Evolutionary conservation across 1,284 basidiomycete species (phyloP), one percentile per base, ranked within the genome.

Genomic region (Meira miltonrushii): DNA sequence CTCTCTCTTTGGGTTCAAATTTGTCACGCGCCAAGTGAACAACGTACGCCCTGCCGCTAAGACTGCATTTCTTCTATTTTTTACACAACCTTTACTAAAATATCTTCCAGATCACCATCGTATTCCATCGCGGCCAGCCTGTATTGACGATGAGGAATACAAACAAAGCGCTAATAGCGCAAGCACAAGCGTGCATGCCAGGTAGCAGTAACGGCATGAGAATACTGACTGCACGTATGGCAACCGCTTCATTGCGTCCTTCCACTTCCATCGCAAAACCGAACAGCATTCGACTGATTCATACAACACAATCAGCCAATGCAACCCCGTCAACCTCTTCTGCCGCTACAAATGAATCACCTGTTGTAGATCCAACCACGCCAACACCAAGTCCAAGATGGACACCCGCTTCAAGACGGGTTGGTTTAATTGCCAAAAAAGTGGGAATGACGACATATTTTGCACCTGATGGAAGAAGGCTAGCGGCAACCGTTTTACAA

Each of bases 361-460:
- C 28, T 33, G 8, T 33, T 4, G 28, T 33, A 38, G 47, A 25
- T 4, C 5, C 47, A 50, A 3, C 5, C 6, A 53, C 50, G 6
- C 19, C 50, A 33, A n/a, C 50, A 39, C 21, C 50, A 8, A n/a
- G 6, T n/a, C 3, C 50, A 13, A 17, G 50, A 64, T 97, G 93
- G 93, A 87, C 87, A 19, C 89, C 94, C 38, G 83, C 84, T 57
- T 92, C 92, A 4, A 84, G 89, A 66, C 87, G 87, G 47, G 85
- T 85, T 15, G 97, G 93, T 10, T 83, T 97, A 62, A 88, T 99
- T 76, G 93, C 92, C 21, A 84, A 88, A 60, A 99, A 99, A 82
- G 86, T 90, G 52, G 95, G 95, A 48, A 98, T 98, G 94, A 89
- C 90, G 6, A 85, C 86, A 12, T 82, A 96, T 74, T 98, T 92